Evolutionary conservation across 1,284 basidiomycete genomes (phyloP).

Genomic region (Xerocomus alliaceus): DNA sequence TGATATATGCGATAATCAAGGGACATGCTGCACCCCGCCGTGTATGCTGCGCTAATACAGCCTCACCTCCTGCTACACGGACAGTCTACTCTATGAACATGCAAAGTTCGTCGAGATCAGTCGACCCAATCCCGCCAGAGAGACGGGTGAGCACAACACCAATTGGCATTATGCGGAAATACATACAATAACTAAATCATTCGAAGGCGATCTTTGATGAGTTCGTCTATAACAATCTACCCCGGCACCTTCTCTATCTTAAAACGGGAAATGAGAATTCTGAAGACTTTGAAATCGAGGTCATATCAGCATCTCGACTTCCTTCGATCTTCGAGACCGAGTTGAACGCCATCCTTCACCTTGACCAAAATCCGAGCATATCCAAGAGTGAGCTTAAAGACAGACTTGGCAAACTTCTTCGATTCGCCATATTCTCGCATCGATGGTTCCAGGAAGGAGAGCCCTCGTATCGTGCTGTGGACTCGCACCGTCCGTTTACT

Average conservation of each 20-base stretch:
- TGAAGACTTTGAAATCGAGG: conserved; percentile 11
- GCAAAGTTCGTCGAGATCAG: neutral
- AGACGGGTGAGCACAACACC: conserved; percentile 12
- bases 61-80: neutral
- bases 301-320: conserved; percentile 15
- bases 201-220: conserved; percentile 24
- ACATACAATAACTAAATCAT: neutral
- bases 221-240: conserved; percentile 25
- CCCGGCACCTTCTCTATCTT: conserved; percentile 19
- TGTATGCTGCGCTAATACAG: neutral
- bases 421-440: conserved; percentile 29
- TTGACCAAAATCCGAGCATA: neutral
- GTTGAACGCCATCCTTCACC: conserved; percentile 13
- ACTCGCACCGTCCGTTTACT: conserved; percentile 5
- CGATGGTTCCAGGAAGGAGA: conserved; percentile 26
- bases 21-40: neutral
- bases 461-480: conserved; percentile 6
- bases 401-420: conserved; percentile 8
- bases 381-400: conserved; percentile 2
- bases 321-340: conserved; percentile 20
- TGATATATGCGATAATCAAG: neutral
- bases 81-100: neutral
- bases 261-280: neutral
- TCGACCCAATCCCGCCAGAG: conserved; percentile 4
- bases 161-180: too few species aligned